A percentile compares a stretch with the other conserved stretches of the same genome.
These are phyloP conservation scores for Backusella macrospora DNA, from an alignment of 192 early-diverging fungal species.

Conservation along the genomic window DNA sequence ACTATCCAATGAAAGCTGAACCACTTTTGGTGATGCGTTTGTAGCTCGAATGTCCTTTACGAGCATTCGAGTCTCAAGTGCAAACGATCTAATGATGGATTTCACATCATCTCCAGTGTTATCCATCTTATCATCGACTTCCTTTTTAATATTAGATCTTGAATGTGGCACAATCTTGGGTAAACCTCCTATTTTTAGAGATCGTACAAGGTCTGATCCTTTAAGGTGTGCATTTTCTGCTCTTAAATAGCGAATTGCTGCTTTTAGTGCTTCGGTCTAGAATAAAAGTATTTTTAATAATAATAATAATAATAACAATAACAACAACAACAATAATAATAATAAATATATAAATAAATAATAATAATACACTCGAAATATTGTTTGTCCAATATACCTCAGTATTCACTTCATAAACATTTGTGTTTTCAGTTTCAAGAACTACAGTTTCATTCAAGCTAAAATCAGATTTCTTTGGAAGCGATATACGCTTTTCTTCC, in stretches of 20 bases:
- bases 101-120: neutral
- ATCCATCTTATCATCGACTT: conserved; percentile 5
- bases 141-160: conserved; percentile 10
- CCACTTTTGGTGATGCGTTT: conserved; percentile 55
- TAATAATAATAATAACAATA: conserved; percentile 10
- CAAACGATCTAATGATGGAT: conserved; percentile 40
- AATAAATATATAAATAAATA: neutral
- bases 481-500: conserved; percentile 28
- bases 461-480: conserved; percentile 26
- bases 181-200: conserved; percentile 39
- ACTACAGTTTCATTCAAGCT: neutral
- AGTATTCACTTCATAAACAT: neutral
- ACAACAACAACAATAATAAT: neutral
- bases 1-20: conserved; percentile 42
- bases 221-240: conserved; percentile 85
- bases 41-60: conserved; percentile 48
- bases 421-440: neutral
- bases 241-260: conserved; percentile 74
- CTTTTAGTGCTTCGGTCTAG: conserved; percentile 72
- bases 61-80: conserved; percentile 50
- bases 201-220: conserved; percentile 51
- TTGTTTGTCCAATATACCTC: neutral
- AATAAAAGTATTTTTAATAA: conserved; percentile 24
- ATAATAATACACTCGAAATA: neutral
- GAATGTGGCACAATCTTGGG: conserved; percentile 5